A percentile compares a stretch with the other conserved stretches of the same genome.
Evolutionary conservation across 805 yeast genomes (phyloP).

Genomic region (Saccharomyces paradoxus): DNA sequence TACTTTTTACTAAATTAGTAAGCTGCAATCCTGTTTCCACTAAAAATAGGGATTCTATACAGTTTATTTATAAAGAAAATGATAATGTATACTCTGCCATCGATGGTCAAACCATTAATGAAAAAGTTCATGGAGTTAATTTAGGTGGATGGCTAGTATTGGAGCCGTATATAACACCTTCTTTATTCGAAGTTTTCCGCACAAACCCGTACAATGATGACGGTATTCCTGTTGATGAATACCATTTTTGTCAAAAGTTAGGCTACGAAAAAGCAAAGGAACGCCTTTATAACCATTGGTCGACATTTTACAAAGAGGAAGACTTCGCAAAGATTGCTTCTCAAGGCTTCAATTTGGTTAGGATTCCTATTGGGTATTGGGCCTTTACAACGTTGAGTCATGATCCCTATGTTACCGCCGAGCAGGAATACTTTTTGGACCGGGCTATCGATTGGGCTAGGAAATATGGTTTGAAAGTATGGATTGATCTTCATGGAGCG

Average conservation of each 20-base stretch:
- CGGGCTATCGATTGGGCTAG: constrained; percentile 71
- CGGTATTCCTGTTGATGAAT: constrained; percentile 54
- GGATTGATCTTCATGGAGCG: constrained; percentile 90
- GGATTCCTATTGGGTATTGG: constrained; percentile 93
- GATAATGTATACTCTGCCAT: constrained; percentile 16
- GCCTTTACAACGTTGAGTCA: constrained; percentile 52
- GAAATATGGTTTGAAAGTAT: constrained; percentile 54
- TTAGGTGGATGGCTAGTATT: constrained; percentile 85
- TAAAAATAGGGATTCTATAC: constrained; percentile 11
- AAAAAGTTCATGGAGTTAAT: constrained; percentile 51
- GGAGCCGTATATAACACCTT: constrained; percentile 79
- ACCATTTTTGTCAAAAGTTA: constrained; percentile 47
- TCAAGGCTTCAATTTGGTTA: constrained; percentile 68
- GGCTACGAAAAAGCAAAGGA: constrained; percentile 49
- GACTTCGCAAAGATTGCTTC: constrained; percentile 54
- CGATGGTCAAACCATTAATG: constrained; percentile 1
- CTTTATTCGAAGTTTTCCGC: constrained; percentile 38
- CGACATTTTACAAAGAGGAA: constrained; percentile 58
- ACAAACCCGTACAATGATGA: constrained; percentile 2
- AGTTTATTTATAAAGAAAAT: constrained; percentile 11
- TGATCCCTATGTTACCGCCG: constrained; percentile 81
- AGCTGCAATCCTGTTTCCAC: constrained; percentile 10
- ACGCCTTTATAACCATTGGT: constrained; percentile 63
- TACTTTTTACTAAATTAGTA: background rate
- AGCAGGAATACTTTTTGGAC: constrained; percentile 57